These are phyloP conservation scores for Tetratostichococcus sp. DNA, from an alignment of 139 green algal species.

Conservation along the genomic window DNA sequence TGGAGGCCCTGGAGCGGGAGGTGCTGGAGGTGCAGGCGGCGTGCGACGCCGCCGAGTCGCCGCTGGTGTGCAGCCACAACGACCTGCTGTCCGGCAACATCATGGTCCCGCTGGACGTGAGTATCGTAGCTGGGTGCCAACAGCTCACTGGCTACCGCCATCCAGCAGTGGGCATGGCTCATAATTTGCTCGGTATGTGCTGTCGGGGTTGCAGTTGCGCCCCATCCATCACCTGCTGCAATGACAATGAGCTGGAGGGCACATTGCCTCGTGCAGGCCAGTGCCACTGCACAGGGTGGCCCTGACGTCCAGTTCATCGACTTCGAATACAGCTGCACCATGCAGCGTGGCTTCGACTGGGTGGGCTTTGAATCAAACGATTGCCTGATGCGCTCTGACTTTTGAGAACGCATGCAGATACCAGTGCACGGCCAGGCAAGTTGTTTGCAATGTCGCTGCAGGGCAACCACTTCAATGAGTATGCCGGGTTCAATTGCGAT, in stretches of 20 bases:
- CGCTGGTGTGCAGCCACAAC: slow-evolving; percentile 83
- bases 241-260: no score
- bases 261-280: no score
- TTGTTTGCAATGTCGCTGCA: no score
- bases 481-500: slow-evolving; percentile 93
- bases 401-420: no score
- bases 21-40: slow-evolving; percentile 41
- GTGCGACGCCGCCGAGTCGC: slow-evolving; percentile 31
- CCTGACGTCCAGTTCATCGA: slow-evolving; percentile 81
- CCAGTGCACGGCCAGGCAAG: no score
- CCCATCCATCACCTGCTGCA: no score
- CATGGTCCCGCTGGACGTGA: slow-evolving; percentile 50
- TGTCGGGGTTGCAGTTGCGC: no score
- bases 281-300: background rate
- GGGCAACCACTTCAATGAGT: slow-evolving; percentile 98
- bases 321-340: slow-evolving; percentile 88
- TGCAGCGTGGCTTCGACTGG: slow-evolving; percentile 75
- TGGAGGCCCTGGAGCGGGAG: slow-evolving; percentile 47
- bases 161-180: no score
- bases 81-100: slow-evolving; percentile 89
- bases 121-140: background rate
- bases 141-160: no score
- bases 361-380: no score
- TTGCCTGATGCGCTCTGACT: no score
- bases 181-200: no score